These are phyloP conservation scores for Pluteus cervinus DNA, from an alignment of 768 basidiomycete genomes.

Conservation along the genomic window DNA sequence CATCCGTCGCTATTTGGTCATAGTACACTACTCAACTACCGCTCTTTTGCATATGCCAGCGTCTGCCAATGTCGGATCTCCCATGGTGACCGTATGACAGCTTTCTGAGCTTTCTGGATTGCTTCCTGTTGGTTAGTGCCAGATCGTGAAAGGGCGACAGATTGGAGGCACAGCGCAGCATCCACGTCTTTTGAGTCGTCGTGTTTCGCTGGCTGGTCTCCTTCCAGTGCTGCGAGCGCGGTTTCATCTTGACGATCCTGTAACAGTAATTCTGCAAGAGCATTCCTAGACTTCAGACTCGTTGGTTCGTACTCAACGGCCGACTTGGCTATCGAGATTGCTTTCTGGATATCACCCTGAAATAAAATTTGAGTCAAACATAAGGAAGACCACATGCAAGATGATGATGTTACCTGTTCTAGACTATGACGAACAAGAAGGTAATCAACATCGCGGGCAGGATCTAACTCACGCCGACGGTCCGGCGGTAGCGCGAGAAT, in stretches of 20 bases:
- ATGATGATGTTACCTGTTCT: conserved; percentile 47
- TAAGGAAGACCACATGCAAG: neutral
- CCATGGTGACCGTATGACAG: conserved; percentile 57
- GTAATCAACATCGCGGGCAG: conserved; percentile 61
- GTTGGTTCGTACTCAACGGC: conserved; percentile 55
- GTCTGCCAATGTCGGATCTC: conserved; percentile 49
- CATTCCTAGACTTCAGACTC: conserved; percentile 37
- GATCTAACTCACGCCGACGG: conserved; percentile 60
- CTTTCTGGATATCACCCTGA: conserved; percentile 45
- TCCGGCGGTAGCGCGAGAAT: conserved; percentile 66
- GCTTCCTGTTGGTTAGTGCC: conserved; percentile 19
- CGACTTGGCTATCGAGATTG: conserved; percentile 48
- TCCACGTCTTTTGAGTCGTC: conserved; percentile 30
- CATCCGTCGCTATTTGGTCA: too few species aligned
- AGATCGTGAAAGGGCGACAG: conserved; percentile 33
- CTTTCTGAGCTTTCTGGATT: conserved; percentile 49
- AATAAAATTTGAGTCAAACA: neutral
- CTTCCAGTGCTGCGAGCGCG: conserved; percentile 42
- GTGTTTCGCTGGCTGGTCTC: conserved; percentile 16
- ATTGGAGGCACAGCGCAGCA: conserved; percentile 42
- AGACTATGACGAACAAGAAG: conserved; percentile 70
- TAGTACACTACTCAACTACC: conserved; percentile 7
- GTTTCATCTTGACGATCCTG: conserved; percentile 35
- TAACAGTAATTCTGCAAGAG: conserved; percentile 50
- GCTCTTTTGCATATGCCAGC: conserved; percentile 49